Percentiles rank a stretch among this genome's conserved stretches.
Evolutionary conservation across 1,139 yeast species (phyloP).

Genomic region (Hansenula sp.): DNA sequence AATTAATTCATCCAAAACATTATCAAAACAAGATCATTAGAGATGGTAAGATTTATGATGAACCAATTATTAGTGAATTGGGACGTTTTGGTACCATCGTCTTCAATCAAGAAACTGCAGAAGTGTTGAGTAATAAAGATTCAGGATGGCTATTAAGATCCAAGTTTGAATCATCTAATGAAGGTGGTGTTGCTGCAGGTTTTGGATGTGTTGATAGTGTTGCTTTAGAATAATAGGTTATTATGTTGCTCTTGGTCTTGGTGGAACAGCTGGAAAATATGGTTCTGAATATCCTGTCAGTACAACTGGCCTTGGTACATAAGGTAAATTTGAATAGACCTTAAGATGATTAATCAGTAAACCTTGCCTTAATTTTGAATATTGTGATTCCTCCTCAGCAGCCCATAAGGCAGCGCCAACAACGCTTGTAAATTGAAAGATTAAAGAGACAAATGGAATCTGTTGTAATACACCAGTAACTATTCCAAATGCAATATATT

Average conservation of each 20-base stretch:
- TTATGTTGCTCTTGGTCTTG: neutral
- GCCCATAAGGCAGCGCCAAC: conserved; percentile 79
- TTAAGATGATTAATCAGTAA: neutral
- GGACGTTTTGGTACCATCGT: conserved; percentile 86
- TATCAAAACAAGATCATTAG: conserved; percentile 67
- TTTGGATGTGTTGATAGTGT: conserved; percentile 92
- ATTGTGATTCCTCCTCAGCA: conserved; percentile 25
- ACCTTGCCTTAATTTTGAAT: conserved; percentile 4
- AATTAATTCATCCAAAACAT: conserved; percentile 75
- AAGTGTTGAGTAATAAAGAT: conserved; percentile 56
- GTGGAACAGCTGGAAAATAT: no score
- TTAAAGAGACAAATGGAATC: conserved; percentile 55
- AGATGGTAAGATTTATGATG: conserved; percentile 55
- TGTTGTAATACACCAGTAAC: conserved; percentile 54
- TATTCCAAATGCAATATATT: conserved; percentile 44
- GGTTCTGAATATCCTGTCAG: neutral
- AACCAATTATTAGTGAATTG: conserved; percentile 79
- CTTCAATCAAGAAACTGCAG: conserved; percentile 62
- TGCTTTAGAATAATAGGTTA: conserved; percentile 21
- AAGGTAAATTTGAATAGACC: neutral
- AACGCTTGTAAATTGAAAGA: conserved; percentile 63
- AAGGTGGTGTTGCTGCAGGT: conserved; percentile 99
- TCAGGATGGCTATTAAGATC: conserved; percentile 89
- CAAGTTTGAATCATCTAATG: conserved; percentile 80
- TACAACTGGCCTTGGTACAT: neutral